phyloP scores from a whole-genome alignment of 2,329 filamentous ascomycete genomes.

The Penicillium sp. region DNA sequence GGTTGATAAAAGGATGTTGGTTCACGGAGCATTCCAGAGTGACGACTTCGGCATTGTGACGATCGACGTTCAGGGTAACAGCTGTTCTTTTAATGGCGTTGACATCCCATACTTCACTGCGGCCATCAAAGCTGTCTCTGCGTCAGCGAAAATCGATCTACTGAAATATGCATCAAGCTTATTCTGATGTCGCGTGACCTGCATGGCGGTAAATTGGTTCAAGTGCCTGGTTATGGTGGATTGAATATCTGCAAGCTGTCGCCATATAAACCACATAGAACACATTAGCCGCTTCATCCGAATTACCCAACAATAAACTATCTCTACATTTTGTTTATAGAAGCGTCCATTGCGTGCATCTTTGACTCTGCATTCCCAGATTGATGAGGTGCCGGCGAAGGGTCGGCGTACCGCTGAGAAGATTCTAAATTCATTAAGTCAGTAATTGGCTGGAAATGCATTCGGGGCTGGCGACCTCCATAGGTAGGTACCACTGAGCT shows the following conservation, averaged over 20 bases:
- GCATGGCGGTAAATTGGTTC: neutral
- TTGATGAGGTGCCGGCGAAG: too few species aligned
- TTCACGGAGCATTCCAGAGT: conserved; percentile 20
- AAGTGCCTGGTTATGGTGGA: neutral
- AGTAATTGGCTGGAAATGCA: too few species aligned
- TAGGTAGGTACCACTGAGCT: too few species aligned
- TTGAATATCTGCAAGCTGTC: too few species aligned
- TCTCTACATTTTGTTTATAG: too few species aligned
- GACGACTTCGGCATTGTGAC: conserved; percentile 22
- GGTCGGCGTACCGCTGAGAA: too few species aligned
- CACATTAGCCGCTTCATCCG: too few species aligned
- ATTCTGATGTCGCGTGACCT: neutral
- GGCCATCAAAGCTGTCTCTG: conserved; percentile 22
- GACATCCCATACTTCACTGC: conserved; percentile 28
- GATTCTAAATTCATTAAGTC: too few species aligned
- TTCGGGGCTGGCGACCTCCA: too few species aligned
- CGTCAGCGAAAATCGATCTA: conserved; percentile 18
- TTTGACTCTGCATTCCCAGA: too few species aligned
- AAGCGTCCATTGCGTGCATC: too few species aligned
- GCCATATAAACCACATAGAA: neutral
- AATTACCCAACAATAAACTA: too few species aligned
- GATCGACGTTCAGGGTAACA: conserved; percentile 23
- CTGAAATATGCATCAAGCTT: conserved; percentile 20
- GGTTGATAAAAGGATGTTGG: conserved; percentile 20
- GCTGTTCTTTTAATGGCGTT: conserved; percentile 26